These are phyloP conservation scores for Hypoxylon crocopeplum DNA, from an alignment of 495 filamentous ascomycete species.

Conservation along the genomic window DNA sequence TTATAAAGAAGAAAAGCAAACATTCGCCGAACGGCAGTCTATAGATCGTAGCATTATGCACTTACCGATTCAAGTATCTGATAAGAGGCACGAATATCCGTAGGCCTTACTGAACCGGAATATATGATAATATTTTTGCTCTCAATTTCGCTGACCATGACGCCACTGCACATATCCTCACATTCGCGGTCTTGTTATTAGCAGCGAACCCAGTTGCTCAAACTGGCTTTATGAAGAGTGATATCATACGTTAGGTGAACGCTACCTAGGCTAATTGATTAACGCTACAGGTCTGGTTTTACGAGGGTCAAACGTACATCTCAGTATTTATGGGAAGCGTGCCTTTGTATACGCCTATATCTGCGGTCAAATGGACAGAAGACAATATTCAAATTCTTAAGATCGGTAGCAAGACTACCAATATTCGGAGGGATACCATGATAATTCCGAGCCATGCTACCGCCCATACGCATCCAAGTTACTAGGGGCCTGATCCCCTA, in stretches of 20 bases:
- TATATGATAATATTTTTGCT: slow-evolving; percentile 61
- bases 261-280: no score
- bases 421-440: slow-evolving; percentile 29
- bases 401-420: slow-evolving; percentile 20
- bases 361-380: slow-evolving; percentile 48
- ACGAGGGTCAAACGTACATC: slow-evolving; percentile 46
- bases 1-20: slow-evolving; percentile 29
- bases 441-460: slow-evolving; percentile 24
- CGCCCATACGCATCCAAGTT: slow-evolving; percentile 35
- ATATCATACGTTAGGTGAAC: no score
- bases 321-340: slow-evolving; percentile 60
- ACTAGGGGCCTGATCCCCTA: slow-evolving; percentile 42
- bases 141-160: slow-evolving; percentile 64
- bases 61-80: slow-evolving; percentile 9
- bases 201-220: slow-evolving; percentile 57
- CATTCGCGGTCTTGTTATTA: slow-evolving; percentile 56
- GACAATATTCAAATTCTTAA: slow-evolving; percentile 26
- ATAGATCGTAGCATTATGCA: slow-evolving; percentile 20
- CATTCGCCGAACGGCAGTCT: slow-evolving; percentile 23
- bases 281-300: no score
- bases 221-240: slow-evolving; percentile 41
- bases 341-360: slow-evolving; percentile 56
- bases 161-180: slow-evolving; percentile 59
- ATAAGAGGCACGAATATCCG: slow-evolving; percentile 33
- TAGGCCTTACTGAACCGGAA: slow-evolving; percentile 28